These are phyloP conservation scores for Colletotrichum limetticola DNA, from an alignment of 2,329 filamentous ascomycete species.

Conservation along the genomic window DNA sequence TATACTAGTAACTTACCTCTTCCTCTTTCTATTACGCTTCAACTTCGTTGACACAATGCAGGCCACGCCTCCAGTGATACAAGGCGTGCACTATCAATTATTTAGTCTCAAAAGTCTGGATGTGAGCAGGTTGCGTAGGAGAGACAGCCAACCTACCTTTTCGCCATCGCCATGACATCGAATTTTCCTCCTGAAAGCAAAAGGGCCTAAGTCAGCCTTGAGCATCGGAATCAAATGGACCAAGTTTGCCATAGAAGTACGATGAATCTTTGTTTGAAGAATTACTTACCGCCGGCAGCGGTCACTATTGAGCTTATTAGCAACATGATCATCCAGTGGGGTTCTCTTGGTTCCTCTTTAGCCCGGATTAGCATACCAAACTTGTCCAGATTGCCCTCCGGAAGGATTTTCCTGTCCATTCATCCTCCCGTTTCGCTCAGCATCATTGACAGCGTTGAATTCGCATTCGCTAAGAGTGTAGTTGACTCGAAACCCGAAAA, in stretches of 20 bases:
- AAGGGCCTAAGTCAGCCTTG: neutral
- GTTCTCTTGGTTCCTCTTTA: neutral
- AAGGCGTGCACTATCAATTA: slow-evolving; percentile 15
- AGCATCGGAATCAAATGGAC: no score
- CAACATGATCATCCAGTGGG: neutral
- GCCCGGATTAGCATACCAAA: slow-evolving; percentile 15
- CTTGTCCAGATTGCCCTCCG: slow-evolving; percentile 20
- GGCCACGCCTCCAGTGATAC: slow-evolving; percentile 2
- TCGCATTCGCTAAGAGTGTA: neutral
- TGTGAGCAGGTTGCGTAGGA: neutral
- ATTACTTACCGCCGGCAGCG: slow-evolving; percentile 25
- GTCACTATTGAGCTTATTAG: slow-evolving; percentile 14
- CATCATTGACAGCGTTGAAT: neutral
- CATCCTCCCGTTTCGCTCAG: neutral
- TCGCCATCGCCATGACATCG: slow-evolving; percentile 30
- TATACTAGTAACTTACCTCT: slow-evolving; percentile 13
- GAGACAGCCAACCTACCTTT: slow-evolving; percentile 4
- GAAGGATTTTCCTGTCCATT: neutral
- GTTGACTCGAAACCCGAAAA: no score
- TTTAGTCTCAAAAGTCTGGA: no score
- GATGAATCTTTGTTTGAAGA: neutral
- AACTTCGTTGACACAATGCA: slow-evolving; percentile 26
- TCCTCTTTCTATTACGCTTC: slow-evolving; percentile 31
- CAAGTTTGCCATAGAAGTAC: neutral
- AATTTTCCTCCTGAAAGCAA: slow-evolving; percentile 16